Conservation (phyloP, 768 basidiomycete species). For the Amanita inopinata region DNA sequence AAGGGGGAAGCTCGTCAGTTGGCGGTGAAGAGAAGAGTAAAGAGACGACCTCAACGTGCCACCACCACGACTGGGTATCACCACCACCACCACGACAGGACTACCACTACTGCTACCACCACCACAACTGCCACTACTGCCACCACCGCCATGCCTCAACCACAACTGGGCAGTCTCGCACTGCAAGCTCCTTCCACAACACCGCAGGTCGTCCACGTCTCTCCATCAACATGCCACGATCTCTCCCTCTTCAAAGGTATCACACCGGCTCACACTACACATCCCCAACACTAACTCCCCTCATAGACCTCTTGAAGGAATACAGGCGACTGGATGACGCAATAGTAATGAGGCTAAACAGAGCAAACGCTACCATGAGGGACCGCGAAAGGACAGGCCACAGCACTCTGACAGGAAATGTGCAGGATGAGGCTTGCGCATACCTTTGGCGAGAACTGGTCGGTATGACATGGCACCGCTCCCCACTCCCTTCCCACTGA, state of each 20-base stretch:
- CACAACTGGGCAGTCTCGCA: conserved; percentile 55
- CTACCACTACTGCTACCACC: too few relatives aligned
- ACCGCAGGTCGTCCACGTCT: conserved; percentile 61
- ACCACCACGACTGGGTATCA: too few relatives aligned
- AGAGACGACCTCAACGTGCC: too few relatives aligned
- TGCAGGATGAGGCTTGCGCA: conserved; percentile 68
- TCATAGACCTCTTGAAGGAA: conserved; percentile 67
- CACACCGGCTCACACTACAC: too few relatives aligned
- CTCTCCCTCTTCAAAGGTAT: conserved; percentile 72
- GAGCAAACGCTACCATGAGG: conserved; percentile 65
- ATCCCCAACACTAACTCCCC: too few relatives aligned
- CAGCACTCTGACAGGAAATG: conserved; percentile 32
- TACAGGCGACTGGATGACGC: conserved; percentile 75
- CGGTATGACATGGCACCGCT: conserved; percentile 35
- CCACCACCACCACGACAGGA: too few relatives aligned
- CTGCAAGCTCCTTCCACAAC: conserved; percentile 52
- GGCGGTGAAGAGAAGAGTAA: too few relatives aligned
- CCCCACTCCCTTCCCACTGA: conserved; percentile 12
- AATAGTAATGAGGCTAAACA: conserved; percentile 73
- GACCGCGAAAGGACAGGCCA: conserved; percentile 53
- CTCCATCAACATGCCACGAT: conserved; percentile 64
- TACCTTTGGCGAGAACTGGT: conserved; percentile 73
- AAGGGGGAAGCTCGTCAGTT: too few relatives aligned
- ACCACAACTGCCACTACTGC: too few relatives aligned
- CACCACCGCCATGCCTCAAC: conserved; percentile 39